Evolutionary conservation across 108 stramenopile species (phyloP).

Genomic region (Seminavis robusta): DNA sequence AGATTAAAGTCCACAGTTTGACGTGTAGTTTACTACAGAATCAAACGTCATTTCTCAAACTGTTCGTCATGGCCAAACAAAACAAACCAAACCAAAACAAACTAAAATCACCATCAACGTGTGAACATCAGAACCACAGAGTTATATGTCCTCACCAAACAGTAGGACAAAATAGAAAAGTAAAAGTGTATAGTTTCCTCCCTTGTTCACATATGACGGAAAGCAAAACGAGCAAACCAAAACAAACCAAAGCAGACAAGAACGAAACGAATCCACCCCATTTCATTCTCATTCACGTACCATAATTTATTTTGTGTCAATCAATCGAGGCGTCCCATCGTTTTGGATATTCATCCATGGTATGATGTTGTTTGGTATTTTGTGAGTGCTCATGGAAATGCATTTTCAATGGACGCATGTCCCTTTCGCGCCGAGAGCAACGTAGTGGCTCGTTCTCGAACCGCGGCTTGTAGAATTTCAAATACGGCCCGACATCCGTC

Average conservation of each 20-base stretch:
- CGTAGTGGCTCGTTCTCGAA: conserved; percentile 61
- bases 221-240: background rate
- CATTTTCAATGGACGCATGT: conserved; percentile 30
- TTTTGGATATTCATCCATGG: no score
- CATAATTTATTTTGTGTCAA: background rate
- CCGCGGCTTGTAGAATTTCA: conserved; percentile 73
- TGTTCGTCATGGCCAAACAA: conserved; percentile 56
- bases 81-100: no score
- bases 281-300: background rate
- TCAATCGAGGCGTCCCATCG: no score
- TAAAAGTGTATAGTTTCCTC: conserved; percentile 45
- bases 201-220: conserved; percentile 25
- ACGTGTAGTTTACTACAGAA: conserved; percentile 29
- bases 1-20: conserved; percentile 56
- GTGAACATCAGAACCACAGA: conserved; percentile 75
- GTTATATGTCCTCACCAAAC: conserved; percentile 48
- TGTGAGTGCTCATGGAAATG: conserved; percentile 18
- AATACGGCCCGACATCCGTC: conserved; percentile 83
- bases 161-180: conserved; percentile 41
- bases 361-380: no score
- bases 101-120: background rate
- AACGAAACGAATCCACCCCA: background rate
- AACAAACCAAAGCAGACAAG: background rate
- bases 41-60: conserved; percentile 26
- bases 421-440: conserved; percentile 54